Conservation (phyloP, 176 grass and related monocot species). For the Zizania latifolia region DNA sequence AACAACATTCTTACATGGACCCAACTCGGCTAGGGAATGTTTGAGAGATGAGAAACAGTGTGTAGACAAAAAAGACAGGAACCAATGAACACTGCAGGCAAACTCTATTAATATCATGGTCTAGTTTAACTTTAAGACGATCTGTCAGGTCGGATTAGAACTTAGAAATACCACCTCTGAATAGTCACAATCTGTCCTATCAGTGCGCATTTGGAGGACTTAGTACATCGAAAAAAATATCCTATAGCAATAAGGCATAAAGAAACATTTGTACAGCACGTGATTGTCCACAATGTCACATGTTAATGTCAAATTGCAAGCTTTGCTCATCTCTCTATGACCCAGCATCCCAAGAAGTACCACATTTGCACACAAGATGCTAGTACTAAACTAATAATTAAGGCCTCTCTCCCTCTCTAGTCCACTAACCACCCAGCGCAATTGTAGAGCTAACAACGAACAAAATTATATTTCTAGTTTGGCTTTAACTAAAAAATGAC, state of each 20-base stretch:
- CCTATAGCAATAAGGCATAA: neutral
- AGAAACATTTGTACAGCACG: neutral
- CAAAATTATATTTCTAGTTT: neutral
- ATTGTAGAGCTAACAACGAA: neutral
- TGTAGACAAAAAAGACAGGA: neutral
- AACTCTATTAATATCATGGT: neutral
- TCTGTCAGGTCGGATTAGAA: neutral
- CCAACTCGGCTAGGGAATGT: neutral
- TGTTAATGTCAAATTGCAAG: neutral
- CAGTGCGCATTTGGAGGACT: neutral
- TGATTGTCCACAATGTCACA: neutral
- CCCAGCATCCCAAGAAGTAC: neutral
- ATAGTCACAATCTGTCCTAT: neutral
- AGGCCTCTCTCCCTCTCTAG: neutral
- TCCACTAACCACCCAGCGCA: neutral
- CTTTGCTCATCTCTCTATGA: neutral
- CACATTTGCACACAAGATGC: neutral
- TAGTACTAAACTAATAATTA: no score
- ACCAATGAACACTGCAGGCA: neutral
- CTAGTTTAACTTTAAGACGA: neutral
- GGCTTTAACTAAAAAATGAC: constrained; percentile 22
- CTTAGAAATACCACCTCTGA: neutral
- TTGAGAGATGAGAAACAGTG: neutral
- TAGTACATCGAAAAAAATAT: neutral
- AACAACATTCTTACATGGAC: neutral